phyloP scores from a whole-genome alignment of 805 yeast species.

The Metschnikowia koreensis region DNA sequence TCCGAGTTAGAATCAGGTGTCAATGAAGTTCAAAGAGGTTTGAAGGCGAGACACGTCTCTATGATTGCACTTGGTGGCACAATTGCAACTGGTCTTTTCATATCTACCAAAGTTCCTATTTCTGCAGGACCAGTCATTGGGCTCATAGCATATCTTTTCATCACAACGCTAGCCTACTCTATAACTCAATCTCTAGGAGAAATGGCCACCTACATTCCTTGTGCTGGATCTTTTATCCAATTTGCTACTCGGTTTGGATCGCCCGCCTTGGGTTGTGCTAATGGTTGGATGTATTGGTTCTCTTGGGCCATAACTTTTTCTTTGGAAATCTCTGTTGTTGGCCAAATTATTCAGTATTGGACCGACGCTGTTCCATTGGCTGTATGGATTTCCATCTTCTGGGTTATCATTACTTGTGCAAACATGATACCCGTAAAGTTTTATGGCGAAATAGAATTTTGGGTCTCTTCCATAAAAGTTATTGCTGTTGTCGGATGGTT shows the following conservation, averaged over 20 bases:
- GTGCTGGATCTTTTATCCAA: slow-evolving; percentile 65
- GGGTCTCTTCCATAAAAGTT: slow-evolving; percentile 68
- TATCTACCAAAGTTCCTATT: slow-evolving; percentile 58
- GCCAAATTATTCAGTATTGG: slow-evolving; percentile 63
- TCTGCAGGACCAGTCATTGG: slow-evolving; percentile 70
- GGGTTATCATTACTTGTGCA: slow-evolving; percentile 49
- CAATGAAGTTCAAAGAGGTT: slow-evolving; percentile 51
- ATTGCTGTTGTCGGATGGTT: slow-evolving; percentile 70
- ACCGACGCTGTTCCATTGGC: slow-evolving; percentile 65
- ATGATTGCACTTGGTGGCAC: slow-evolving; percentile 82
- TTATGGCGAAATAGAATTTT: slow-evolving; percentile 75
- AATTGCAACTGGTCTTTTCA: slow-evolving; percentile 75
- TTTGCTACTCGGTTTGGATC: slow-evolving; percentile 67
- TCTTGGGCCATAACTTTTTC: slow-evolving; percentile 78
- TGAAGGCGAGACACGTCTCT: slow-evolving; percentile 65
- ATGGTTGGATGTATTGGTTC: slow-evolving; percentile 74
- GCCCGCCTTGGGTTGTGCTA: slow-evolving; percentile 71
- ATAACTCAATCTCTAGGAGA: slow-evolving; percentile 76
- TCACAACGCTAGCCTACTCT: slow-evolving; percentile 62
- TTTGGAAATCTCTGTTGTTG: slow-evolving; percentile 67
- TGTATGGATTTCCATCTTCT: slow-evolving; percentile 70
- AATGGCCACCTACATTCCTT: slow-evolving; percentile 79
- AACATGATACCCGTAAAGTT: slow-evolving; percentile 67
- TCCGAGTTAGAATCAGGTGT: slow-evolving; percentile 12
- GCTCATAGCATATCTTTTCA: slow-evolving; percentile 60